Evolutionary conservation across 106 monocot species (phyloP), one percentile per base, ranked within the genome.

Genomic region (Dioscorea alata): DNA sequence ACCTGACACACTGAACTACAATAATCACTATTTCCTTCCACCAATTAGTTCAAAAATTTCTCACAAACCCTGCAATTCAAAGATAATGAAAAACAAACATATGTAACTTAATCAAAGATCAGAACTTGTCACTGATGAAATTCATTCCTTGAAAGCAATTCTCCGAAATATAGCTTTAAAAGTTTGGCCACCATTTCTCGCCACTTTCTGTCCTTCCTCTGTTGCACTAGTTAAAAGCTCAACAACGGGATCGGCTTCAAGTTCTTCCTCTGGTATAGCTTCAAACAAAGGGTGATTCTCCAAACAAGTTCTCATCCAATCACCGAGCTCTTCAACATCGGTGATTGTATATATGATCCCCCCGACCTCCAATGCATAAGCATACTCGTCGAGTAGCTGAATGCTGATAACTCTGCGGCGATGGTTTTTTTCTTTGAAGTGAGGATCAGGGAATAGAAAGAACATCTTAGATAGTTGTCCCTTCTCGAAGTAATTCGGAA

Each of bases 371-470:
- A 99, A 69, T 17, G 79, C 75, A 66, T 85, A 99, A 7, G 92
- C 97, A 54, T 99, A 92, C 73, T 99, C 97, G 52, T 99, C 97
- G 2, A 99, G 89, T 58, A 99, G 70, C 51, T 90, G 97, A 50
- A 60, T 21, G 71, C 97, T 99, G 50, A 99, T 89, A 10, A 99
- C 92, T 35, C 97, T 59, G 10, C 92, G 75, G 49, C 97, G 69
- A 59, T 90, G 97, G 76, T 97, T 97, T 79, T 97, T 97, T 84
- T 99, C 97, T 69, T 99, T 99, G 75, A 99, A 99, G 18, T 99
- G 97, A 12, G 97, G 97, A 67, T 99, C 97, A 1, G 97, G 97
- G 31, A 99, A 99, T 13, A 99, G 76, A 69, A 99, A 99, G 79
- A 99, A 92, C 90, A 92, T 99, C 74, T 99, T 99, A 0, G 72